These are phyloP conservation scores for Globisporangium cederbergense DNA, from an alignment of 352 stramenopile genomes.

Conservation along the genomic window DNA sequence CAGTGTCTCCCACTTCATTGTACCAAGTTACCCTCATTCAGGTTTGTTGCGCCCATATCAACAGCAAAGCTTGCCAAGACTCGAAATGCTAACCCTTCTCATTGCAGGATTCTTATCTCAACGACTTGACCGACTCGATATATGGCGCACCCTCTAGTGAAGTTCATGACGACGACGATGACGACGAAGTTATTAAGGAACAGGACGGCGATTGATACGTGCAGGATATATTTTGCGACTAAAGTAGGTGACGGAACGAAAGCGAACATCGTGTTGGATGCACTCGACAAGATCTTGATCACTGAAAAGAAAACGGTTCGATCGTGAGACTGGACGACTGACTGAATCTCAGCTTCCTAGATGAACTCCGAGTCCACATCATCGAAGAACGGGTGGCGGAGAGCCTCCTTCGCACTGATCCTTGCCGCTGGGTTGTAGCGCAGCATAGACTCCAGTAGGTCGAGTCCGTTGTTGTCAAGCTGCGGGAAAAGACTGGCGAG, in stretches of 20 bases:
- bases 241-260: slow-evolving; percentile 7
- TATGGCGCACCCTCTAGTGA: neutral
- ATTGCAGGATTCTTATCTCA: slow-evolving; percentile 5
- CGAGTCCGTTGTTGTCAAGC: slow-evolving; percentile 50
- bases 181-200: too few species aligned
- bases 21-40: slow-evolving; percentile 5
- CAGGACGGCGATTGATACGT: neutral
- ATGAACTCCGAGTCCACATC: slow-evolving; percentile 73
- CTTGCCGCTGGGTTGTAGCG: slow-evolving; percentile 62
- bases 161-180: neutral
- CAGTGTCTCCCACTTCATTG: slow-evolving; percentile 19
- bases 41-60: neutral
- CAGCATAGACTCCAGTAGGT: slow-evolving; percentile 76
- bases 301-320: neutral
- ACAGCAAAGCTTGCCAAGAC: neutral
- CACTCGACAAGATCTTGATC: neutral
- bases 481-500: slow-evolving; percentile 62
- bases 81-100: neutral
- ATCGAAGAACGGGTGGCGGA: slow-evolving; percentile 85
- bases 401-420: slow-evolving; percentile 79
- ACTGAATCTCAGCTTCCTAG: slow-evolving; percentile 23
- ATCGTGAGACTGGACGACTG: neutral
- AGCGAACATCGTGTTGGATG: neutral
- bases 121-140: neutral
- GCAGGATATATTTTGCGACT: slow-evolving; percentile 7